Base-by-base conservation (phyloP, 805 yeast genomes). In the Candida peoriensis region DNA sequence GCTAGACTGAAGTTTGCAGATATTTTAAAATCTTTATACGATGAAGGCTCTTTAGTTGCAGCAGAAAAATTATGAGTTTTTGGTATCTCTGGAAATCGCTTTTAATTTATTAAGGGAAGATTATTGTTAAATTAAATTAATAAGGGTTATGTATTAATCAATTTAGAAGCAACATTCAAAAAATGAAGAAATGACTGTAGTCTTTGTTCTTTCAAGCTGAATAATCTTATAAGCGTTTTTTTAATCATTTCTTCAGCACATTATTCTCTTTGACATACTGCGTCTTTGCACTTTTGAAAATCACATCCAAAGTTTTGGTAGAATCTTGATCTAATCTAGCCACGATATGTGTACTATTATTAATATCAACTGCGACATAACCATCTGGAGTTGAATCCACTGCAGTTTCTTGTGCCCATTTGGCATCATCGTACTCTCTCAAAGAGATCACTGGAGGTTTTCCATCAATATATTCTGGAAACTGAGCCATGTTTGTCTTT, bases 361-460 rank as follows among this genome's bases (percentile, higher is more conserved):
- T 58, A 64, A 71, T 65, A 36, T 64, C 61, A 11, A 74, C 76
- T 5, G 66, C 68, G 8, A 66, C 64, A 41, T 63, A 73, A 12
- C 49, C 54, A 12, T 52, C 47, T 30, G 39, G 30, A 3, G 50
- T 35, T 20, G 34, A 39, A 47, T 74, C 79, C 8, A 74, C 61
- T 39, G 78, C 73, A 4, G 78, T 71, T 24, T 65, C 55, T 5
- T 50, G 43, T 1, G 76, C 74, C 79, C 78, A 74, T 9, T 60
- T 52, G 4, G 78, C 77, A n/a, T 41, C 55, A 37, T 74, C 79
- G 44, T 72, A 74, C 24, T 70, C 67, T 28, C 48, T 41, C 18
- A 74, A 55, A 2, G 71, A 48, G n/a, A 74, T 44, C 17, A 60
- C 60, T 11, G 74, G 76, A 12, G 77, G 76, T 23, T 60, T 43